Conservation (phyloP, 1,284 basidiomycete genomes). For the Sparassis latifolia region DNA sequence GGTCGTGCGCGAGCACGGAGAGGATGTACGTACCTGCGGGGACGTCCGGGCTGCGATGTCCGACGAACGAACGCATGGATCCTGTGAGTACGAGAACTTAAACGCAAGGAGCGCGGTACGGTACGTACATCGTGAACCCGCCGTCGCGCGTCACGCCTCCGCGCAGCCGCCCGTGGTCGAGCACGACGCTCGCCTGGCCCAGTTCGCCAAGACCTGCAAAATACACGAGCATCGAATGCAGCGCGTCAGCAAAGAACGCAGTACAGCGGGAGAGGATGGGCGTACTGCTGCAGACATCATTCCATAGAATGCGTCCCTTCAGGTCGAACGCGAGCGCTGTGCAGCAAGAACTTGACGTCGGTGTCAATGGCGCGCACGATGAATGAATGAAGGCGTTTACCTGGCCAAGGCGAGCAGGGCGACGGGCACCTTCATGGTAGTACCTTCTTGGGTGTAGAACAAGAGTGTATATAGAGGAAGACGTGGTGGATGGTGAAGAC, state of each 20-base stretch:
- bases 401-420: constrained; percentile 18
- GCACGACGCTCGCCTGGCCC: constrained; percentile 49
- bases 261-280: neutral
- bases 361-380: neutral
- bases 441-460: neutral
- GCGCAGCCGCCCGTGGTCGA: constrained; percentile 51
- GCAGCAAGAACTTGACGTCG: constrained; percentile 20
- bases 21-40: constrained; percentile 60
- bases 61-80: constrained; percentile 9
- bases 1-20: constrained; percentile 57
- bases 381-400: constrained; percentile 6
- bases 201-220: constrained; percentile 34
- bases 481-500: neutral
- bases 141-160: constrained; percentile 53
- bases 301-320: constrained; percentile 56
- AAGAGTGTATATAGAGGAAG: neutral
- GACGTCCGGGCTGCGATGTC: constrained; percentile 49
- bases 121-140: constrained; percentile 55
- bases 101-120: neutral
- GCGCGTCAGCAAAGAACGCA: neutral
- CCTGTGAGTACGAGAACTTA: neutral
- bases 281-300: constrained; percentile 56
- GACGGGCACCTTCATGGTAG: constrained; percentile 19
- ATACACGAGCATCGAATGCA: neutral
- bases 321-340: constrained; percentile 43